These are phyloP conservation scores for Lyophyllum atratum DNA, from an alignment of 768 basidiomycete genomes.

Conservation along the genomic window DNA sequence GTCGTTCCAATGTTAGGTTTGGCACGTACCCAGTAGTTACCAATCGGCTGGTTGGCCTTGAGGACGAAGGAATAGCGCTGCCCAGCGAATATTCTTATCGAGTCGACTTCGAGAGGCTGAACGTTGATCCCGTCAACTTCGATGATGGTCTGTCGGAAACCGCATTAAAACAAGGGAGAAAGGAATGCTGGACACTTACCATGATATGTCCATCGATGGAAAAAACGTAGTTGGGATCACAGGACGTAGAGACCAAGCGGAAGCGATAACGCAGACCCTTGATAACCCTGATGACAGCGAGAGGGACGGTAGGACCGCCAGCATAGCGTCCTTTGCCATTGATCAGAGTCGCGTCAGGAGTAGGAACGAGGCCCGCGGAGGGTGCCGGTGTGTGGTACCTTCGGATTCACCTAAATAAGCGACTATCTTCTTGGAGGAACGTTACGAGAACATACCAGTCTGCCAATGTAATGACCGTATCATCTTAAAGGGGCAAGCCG, in stretches of 20 bases:
- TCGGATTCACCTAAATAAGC: constrained; percentile 1
- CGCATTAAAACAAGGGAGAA: neutral
- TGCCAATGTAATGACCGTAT: constrained; percentile 47
- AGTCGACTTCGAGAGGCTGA: constrained; percentile 37
- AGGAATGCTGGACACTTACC: constrained; percentile 18
- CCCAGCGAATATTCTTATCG: constrained; percentile 39
- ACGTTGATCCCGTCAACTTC: constrained; percentile 42
- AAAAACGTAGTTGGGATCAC: constrained; percentile 44
- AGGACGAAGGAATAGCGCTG: constrained; percentile 49
- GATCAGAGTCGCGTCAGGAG: constrained; percentile 39
- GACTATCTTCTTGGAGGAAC: neutral
- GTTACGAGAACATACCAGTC: constrained; percentile 40
- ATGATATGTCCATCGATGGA: constrained; percentile 49
- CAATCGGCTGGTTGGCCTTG: constrained; percentile 33
- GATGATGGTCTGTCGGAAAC: constrained; percentile 31
- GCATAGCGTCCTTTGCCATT: constrained; percentile 51
- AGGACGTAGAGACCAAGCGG: constrained; percentile 47
- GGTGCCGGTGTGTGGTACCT: constrained; percentile 33
- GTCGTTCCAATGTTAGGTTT: constrained; percentile 28
- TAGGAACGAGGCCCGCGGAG: constrained; percentile 27
- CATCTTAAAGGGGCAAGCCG: constrained; percentile 23
- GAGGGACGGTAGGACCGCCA: constrained; percentile 32
- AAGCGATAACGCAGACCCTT: constrained; percentile 45
- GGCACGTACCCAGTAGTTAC: constrained; percentile 48
- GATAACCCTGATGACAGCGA: constrained; percentile 41